Evolutionary conservation across 78 protist genomes (phyloP), one percentile per base, ranked within the genome.

Genomic region (Monocercomonoides exilis): DNA sequence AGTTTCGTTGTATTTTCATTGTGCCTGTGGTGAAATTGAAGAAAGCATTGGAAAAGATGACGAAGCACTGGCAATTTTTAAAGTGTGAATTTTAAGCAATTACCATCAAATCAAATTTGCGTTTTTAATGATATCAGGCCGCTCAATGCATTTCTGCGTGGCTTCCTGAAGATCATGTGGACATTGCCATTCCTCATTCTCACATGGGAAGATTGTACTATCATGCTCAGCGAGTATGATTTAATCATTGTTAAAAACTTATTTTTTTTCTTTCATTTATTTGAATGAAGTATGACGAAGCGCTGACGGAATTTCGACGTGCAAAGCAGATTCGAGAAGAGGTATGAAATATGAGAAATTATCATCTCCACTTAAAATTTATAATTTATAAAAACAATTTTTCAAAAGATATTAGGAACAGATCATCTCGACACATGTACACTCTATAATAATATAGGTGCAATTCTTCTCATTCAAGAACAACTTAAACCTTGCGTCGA

Each of bases 331-430:
- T 54, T 54, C 70, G 70, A 11, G 70, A 54, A 54, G 70, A 54
- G 70, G 70, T 54, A 11, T n/a, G n/a, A n/a, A n/a, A n/a, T n/a
- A n/a, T n/a, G n/a, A n/a, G n/a, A n/a, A n/a, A n/a, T n/a, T n/a
- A n/a, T n/a, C n/a, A n/a, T n/a, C 82, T 33, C 33, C 33, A 6
- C 82, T 82, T 82, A n/a, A n/a, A n/a, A n/a, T n/a, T 54, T 54
- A 29, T 54, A 11, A 29, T 54, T 54, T 54, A 29, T 21, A 29
- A 29, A 11, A 54, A 29, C 21, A 29, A 54, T 54, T 54, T 54
- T 54, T 21, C 21, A 11, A 29, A 11, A 54, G 70, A 21, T 54
- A 11, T 21, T 54, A 29, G 70, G 70, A 11, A 21, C 11, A 29
- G 70, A 54, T 29, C 70, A 54, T 54, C 38, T 54, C 21, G 70